Conservation (phyloP, 495 filamentous ascomycete species). For the Penicillium goetzii region DNA sequence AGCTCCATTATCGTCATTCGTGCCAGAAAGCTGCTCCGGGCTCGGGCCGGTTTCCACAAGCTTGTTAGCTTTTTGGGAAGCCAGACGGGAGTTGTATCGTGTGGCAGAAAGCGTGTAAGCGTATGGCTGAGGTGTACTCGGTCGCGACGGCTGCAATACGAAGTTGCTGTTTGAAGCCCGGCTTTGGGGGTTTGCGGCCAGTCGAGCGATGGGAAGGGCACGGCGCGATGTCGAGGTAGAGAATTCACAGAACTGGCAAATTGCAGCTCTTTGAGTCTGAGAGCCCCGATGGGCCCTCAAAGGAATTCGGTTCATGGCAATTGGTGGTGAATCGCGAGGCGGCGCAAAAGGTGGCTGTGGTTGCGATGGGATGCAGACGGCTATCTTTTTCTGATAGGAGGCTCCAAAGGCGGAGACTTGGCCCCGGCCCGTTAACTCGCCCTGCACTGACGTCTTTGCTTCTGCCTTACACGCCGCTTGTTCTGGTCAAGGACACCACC, state of each 20-base stretch:
- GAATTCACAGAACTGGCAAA: conserved; percentile 48
- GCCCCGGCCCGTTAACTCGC: conserved; percentile 31
- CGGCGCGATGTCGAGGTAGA: conserved; percentile 29
- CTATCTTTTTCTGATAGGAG: conserved; percentile 28
- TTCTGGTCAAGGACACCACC: conserved; percentile 28
- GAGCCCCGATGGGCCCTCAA: conserved; percentile 33
- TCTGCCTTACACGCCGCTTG: conserved; percentile 30
- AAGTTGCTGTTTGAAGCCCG: conserved; percentile 13
- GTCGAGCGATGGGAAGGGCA: conserved; percentile 29
- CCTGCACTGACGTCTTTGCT: conserved; percentile 36
- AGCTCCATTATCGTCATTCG: neutral
- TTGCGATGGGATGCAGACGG: conserved; percentile 11
- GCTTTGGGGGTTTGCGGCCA: conserved; percentile 15
- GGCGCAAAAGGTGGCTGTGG: conserved; percentile 12
- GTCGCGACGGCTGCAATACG: conserved; percentile 27
- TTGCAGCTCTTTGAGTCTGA: conserved; percentile 26
- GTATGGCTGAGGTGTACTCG: conserved; percentile 8
- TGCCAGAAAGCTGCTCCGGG: neutral
- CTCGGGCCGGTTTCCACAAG: neutral
- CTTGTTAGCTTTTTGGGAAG: conserved; percentile 5
- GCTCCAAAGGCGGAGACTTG: conserved; percentile 35
- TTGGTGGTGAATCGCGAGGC: conserved; percentile 8
- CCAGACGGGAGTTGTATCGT: conserved; percentile 22
- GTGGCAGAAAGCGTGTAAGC: neutral
- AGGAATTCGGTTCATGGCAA: conserved; percentile 41